phyloP scores from a whole-genome alignment of 805 yeast species.

The Candida incommunis region DNA sequence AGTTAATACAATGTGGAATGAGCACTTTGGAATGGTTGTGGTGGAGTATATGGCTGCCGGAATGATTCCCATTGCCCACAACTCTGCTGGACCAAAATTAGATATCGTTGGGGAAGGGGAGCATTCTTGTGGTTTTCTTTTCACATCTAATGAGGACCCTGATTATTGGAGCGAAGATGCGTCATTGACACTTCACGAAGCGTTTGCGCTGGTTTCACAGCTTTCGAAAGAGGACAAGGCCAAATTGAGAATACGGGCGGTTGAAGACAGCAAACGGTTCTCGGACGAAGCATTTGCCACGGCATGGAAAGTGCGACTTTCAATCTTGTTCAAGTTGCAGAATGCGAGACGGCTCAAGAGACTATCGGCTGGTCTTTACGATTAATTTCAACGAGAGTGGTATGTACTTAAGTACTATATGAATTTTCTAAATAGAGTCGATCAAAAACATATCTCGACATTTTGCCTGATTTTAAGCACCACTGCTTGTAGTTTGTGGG shows the following conservation, averaged over 20 bases:
- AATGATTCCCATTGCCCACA: conserved; percentile 77
- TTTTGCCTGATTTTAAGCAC: too few relatives aligned
- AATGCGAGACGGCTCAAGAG: conserved; percentile 10
- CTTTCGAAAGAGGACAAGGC: conserved; percentile 25
- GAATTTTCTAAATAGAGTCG: background rate
- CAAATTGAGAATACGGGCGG: conserved; percentile 31
- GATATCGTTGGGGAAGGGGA: conserved; percentile 60
- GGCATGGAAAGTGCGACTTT: conserved; percentile 31
- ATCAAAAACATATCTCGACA: background rate
- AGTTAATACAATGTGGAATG: conserved; percentile 97
- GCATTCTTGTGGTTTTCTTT: conserved; percentile 62
- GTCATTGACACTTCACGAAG: conserved; percentile 36
- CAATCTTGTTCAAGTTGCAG: conserved; percentile 12
- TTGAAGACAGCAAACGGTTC: conserved; percentile 33
- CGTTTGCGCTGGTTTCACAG: conserved; percentile 31
- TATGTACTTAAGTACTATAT: background rate
- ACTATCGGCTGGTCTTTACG: conserved; percentile 8
- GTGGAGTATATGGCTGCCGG: conserved; percentile 88
- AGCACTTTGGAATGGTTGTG: conserved; percentile 95
- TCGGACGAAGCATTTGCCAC: conserved; percentile 43
- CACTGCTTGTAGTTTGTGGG: conserved; percentile 20
- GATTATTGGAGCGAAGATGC: conserved; percentile 30
- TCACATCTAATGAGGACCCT: conserved; percentile 57
- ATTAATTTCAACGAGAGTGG: conserved; percentile 5
- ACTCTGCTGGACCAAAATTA: conserved; percentile 85